These are phyloP conservation scores for Phytopythium oedochilum DNA, from an alignment of 352 stramenopile species.

Conservation along the genomic window DNA sequence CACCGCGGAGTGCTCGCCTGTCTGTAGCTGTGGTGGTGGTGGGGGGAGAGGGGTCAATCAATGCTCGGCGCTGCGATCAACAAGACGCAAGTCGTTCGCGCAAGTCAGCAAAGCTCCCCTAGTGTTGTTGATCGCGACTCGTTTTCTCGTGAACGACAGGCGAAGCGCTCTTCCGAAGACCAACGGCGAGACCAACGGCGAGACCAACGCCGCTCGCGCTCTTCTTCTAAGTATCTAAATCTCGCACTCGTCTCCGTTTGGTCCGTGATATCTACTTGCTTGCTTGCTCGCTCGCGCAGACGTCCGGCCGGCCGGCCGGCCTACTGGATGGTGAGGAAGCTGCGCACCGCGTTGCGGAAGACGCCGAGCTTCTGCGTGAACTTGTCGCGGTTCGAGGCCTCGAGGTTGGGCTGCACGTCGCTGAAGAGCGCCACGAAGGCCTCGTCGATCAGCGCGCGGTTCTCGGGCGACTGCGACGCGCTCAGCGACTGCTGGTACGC, in stretches of 20 bases:
- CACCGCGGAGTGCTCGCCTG: no score
- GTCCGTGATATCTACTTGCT: background rate
- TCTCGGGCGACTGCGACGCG: conserved; percentile 90
- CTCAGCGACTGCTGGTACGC: conserved; percentile 95
- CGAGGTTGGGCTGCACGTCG: conserved; percentile 94
- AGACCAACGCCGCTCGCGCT: background rate
- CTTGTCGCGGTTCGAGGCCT: conserved; percentile 96
- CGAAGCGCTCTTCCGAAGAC: no score
- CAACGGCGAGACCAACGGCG: no score
- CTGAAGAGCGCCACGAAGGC: conserved; percentile 94
- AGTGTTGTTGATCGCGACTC: no score
- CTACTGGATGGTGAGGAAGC: conserved; percentile 92
- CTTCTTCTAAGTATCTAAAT: conserved; percentile 5
- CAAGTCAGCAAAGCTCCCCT: no score
- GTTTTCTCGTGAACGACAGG: no score
- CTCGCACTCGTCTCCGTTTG: background rate
- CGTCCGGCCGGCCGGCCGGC: no score
- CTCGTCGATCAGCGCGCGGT: conserved; percentile 93
- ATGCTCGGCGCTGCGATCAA: no score
- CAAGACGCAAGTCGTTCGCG: no score
- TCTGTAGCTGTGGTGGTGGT: no score
- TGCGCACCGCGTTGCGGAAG: conserved; percentile 93
- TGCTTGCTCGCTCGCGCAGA: no score
- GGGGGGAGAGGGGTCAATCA: no score
- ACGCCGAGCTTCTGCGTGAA: conserved; percentile 97